Evolutionary conservation across 2,329 filamentous ascomycete species (phyloP).

Genomic region (Emydomyces testavorans): DNA sequence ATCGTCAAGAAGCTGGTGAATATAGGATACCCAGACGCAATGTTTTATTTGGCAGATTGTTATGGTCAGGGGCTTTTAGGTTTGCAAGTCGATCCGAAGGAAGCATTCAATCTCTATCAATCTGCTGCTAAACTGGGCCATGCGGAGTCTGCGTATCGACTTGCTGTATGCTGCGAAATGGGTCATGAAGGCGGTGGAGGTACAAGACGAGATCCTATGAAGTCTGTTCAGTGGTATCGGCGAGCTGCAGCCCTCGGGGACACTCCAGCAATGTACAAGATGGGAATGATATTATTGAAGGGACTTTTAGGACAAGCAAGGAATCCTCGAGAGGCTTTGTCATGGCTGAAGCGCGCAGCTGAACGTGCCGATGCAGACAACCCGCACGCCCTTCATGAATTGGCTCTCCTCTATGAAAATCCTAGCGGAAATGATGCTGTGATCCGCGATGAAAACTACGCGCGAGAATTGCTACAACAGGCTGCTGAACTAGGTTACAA

Average conservation of each 20-base stretch:
- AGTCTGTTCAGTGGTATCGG: slow-evolving; percentile 97
- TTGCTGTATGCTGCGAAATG: slow-evolving; percentile 94
- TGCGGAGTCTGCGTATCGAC: slow-evolving; percentile 76
- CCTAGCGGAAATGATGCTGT: slow-evolving; percentile 55
- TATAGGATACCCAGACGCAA: slow-evolving; percentile 65
- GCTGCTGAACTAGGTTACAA: slow-evolving; percentile 87
- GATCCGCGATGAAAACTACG: slow-evolving; percentile 69
- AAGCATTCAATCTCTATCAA: slow-evolving; percentile 88
- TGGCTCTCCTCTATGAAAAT: slow-evolving; percentile 52
- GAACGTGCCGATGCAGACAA: slow-evolving; percentile 81
- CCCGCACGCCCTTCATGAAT: slow-evolving; percentile 86
- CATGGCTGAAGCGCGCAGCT: slow-evolving; percentile 86
- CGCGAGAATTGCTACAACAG: slow-evolving; percentile 68
- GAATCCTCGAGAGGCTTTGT: slow-evolving; percentile 74
- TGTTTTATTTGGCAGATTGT: slow-evolving; percentile 88
- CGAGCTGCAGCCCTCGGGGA: slow-evolving; percentile 83
- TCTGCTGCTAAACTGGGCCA: slow-evolving; percentile 85
- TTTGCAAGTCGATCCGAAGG: slow-evolving; percentile 69
- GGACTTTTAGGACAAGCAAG: slow-evolving; percentile 76
- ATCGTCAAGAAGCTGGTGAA: slow-evolving; percentile 76
- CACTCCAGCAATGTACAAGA: slow-evolving; percentile 92
- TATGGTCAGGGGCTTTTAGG: slow-evolving; percentile 73
- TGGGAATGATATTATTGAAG: slow-evolving; percentile 91
- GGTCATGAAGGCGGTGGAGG: slow-evolving; percentile 89
- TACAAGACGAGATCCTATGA: slow-evolving; percentile 77